Evolutionary conservation across 2,329 filamentous ascomycete species (phyloP), one percentile per base, ranked within the genome.

Genomic region (Tympanopsis confertula): DNA sequence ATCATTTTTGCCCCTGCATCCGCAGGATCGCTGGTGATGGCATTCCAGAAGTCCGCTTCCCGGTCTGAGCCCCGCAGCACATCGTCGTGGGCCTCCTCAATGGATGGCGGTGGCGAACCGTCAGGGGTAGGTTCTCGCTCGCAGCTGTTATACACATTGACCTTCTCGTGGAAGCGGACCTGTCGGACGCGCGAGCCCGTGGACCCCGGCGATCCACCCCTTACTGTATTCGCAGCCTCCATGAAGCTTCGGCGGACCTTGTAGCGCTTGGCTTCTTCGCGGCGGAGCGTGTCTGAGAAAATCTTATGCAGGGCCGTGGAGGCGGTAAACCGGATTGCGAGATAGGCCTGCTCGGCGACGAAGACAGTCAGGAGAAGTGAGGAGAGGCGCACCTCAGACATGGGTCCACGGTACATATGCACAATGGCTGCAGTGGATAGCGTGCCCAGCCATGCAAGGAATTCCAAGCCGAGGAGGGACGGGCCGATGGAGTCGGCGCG

Each of bases 401-500:
- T 64, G 40, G 76, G 71, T 19, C 43, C 47, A 43, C 73, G 73
- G 55, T 86, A 87, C 50, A 87, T 71, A 53, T 86, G 83, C 3
- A 84, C 78, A 19, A 86, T 71, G 0, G 82, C 79, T 0, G 79
- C 76, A 0, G 76, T 82, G 5, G 78, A 82, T 43, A 87, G 68
- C 41, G 76, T 83, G 12, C 83, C 82, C 19, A 84, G 58, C 80
- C 82, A 84, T 2, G 77, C 74, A 10, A 87, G 62, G 42, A 84
- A 76, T 35, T 74, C 71, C 12, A 87, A 63, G 0, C 74, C 76
- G 43, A 78, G 68, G 13, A 86, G 66, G 71, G 79, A 86, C 0
- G 82, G 81, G 0, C 82, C 82, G 44, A 87, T 86, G 3, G 77
- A 79, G 49, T 86, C 82, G 1, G 78, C 70, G 5, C 82, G 75